Conservation (phyloP, 2,329 filamentous ascomycete genomes). For the Diaporthe amygdali region DNA sequence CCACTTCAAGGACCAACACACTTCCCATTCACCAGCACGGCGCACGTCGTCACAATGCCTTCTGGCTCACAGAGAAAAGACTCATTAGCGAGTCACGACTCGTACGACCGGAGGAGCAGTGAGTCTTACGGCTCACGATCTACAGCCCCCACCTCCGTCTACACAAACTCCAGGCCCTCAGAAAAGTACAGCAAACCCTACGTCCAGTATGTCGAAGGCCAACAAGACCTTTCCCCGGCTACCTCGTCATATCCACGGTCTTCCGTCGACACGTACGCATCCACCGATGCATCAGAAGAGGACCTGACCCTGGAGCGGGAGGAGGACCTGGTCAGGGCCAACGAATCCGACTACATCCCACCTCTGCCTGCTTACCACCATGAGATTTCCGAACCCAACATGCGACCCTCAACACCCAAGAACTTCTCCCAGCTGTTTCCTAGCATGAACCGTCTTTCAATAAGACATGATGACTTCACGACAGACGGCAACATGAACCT, state of each 20-base stretch:
- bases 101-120: constrained; percentile 20
- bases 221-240: constrained; percentile 45
- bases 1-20: neutral
- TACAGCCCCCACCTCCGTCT: constrained; percentile 23
- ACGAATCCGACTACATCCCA: constrained; percentile 47
- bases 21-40: neutral
- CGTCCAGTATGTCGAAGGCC: constrained; percentile 23
- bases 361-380: constrained; percentile 64
- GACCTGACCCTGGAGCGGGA: constrained; percentile 51
- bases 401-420: constrained; percentile 77
- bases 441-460: constrained; percentile 77
- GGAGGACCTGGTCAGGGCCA: constrained; percentile 36
- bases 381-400: constrained; percentile 67
- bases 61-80: constrained; percentile 12
- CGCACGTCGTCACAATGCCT: constrained; percentile 21
- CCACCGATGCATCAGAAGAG: constrained; percentile 68
- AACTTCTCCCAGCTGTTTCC: constrained; percentile 89
- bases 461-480: constrained; percentile 90
- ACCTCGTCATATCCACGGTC: constrained; percentile 54
- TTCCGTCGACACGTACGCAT: constrained; percentile 82
- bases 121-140: constrained; percentile 23
- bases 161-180: constrained; percentile 9
- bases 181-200: constrained; percentile 17
- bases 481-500: constrained; percentile 97
- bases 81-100: constrained; percentile 1